Conservation (phyloP, 805 yeast species). For the Brettanomyces custersianus region DNA sequence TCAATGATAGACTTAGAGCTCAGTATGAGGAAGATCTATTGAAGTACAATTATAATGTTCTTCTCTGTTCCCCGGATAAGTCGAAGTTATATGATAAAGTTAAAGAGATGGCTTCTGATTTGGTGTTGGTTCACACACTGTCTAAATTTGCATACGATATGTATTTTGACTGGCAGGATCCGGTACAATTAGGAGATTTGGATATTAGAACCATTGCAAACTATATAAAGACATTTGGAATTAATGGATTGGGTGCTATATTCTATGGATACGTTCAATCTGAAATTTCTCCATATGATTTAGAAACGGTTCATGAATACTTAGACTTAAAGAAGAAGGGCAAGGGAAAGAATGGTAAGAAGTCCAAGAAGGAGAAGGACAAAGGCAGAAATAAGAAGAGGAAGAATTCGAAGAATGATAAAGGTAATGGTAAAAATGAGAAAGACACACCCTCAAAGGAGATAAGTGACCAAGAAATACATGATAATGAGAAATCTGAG, state of each 20-base stretch:
- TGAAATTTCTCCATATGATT: constrained; percentile 56
- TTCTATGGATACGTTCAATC: constrained; percentile 58
- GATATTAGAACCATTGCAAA: constrained; percentile 37
- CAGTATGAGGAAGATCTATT: constrained; percentile 52
- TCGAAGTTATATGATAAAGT: constrained; percentile 32
- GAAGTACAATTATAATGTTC: constrained; percentile 43
- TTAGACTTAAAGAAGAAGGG: constrained; percentile 12
- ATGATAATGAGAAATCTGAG: not conserved
- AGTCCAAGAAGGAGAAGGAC: not conserved
- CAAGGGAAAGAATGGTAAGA: constrained; percentile 6
- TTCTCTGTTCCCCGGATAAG: constrained; percentile 47
- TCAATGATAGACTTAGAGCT: constrained; percentile 53
- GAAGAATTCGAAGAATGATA: constrained; percentile 10
- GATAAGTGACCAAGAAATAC: not conserved
- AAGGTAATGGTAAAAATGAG: constrained; percentile 4
- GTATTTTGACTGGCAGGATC: constrained; percentile 67
- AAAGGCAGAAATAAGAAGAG: constrained; percentile 7
- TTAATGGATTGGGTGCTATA: constrained; percentile 43
- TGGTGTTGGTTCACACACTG: constrained; percentile 59
- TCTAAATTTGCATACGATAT: constrained; percentile 63
- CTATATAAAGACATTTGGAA: constrained; percentile 47
- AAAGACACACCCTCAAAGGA: constrained; percentile 10
- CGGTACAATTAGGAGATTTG: constrained; percentile 36
- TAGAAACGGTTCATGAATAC: constrained; percentile 18
- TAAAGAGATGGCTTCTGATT: constrained; percentile 52